Conservation (phyloP, 345 rosid species). For the Euphorbia pulcherrima region DNA sequence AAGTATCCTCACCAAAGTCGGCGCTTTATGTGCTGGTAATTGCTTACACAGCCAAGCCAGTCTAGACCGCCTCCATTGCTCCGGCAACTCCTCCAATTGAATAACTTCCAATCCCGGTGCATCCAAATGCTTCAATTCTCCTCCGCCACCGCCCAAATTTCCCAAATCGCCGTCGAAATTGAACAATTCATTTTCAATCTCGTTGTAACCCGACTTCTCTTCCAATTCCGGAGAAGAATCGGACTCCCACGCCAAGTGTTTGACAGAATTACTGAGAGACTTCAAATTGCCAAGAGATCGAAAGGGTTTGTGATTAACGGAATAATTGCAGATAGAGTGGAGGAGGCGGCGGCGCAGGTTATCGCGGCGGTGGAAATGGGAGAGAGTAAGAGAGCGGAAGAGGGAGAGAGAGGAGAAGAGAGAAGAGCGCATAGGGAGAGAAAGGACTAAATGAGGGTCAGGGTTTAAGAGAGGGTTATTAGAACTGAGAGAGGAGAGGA, state of each 20-base stretch:
- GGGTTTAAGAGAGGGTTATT: slow-evolving; percentile 19
- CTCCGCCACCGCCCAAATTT: slow-evolving; percentile 22
- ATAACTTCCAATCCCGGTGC: slow-evolving; percentile 50
- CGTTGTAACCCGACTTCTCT: slow-evolving; percentile 14
- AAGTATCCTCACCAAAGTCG: slow-evolving; percentile 58
- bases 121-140: slow-evolving; percentile 37
- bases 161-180: slow-evolving; percentile 18
- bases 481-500: slow-evolving; percentile 14
- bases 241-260: slow-evolving; percentile 30
- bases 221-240: slow-evolving; percentile 4
- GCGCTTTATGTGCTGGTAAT: slow-evolving; percentile 65
- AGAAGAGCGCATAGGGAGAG: slow-evolving; percentile 29
- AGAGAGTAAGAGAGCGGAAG: slow-evolving; percentile 24
- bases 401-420: slow-evolving; percentile 25
- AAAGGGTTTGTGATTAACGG: neutral
- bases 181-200: slow-evolving; percentile 7
- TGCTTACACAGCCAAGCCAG: slow-evolving; percentile 92
- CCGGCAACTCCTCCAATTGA: slow-evolving; percentile 70
- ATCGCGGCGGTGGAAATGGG: slow-evolving; percentile 19
- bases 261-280: slow-evolving; percentile 42
- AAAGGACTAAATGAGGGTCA: slow-evolving; percentile 8
- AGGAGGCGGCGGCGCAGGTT: slow-evolving; percentile 11
- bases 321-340: neutral
- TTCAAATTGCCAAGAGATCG: slow-evolving; percentile 11
- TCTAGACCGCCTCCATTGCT: slow-evolving; percentile 81